Base-by-base conservation (phyloP, 768 basidiomycete genomes). In the Sarcodon sp. region DNA sequence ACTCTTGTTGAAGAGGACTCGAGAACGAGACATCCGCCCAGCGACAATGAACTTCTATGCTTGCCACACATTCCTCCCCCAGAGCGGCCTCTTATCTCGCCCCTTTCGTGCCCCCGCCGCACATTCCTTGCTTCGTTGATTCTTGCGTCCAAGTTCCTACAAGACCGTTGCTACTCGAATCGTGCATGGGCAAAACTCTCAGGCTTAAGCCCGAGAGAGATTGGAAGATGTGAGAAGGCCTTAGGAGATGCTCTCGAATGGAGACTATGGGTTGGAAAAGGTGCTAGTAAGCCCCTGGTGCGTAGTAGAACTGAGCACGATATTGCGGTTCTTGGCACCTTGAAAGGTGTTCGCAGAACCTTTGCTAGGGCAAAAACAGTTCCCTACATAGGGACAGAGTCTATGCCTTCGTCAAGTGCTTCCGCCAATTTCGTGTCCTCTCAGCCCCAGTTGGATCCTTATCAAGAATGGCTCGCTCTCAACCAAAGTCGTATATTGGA, bases 91-190 rank as follows among this genome's bases (percentile, higher is more conserved):
- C 74, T 84, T n/a, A 83, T 84, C 0, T 87, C 83, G 0, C 86
- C 88, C 0, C 74, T 96, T 27, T 72, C 89, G 37, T 94, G 92
- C 57, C 89, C 92, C 2, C 78, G 92, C 27, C 76, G 92, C 21
- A 78, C 89, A 0, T 96, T 97, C 64, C 71, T 96, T 7, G 89
- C 89, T 0, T 80, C 87, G 0, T 69, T 97, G 37, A 89, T 97
- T 48, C 71, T 90, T 46, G 93, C 92, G 0, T 84, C 86, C 12
- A 97, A 97, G 57, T 93, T 93, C 60, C 79, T 86, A 52, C 90
- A 93, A 66, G 92, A 97, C 58, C 82, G 87, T 45, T 89, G 87
- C 38, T 96, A 93, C 57, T 91, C 88, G 11, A 94, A 96, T 61
- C 78, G 80, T 27, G 91, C 92, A 13, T 96, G 93, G 93, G 86